Conservation (phyloP, 495 filamentous ascomycete genomes). For the Talaromyces liani region DNA sequence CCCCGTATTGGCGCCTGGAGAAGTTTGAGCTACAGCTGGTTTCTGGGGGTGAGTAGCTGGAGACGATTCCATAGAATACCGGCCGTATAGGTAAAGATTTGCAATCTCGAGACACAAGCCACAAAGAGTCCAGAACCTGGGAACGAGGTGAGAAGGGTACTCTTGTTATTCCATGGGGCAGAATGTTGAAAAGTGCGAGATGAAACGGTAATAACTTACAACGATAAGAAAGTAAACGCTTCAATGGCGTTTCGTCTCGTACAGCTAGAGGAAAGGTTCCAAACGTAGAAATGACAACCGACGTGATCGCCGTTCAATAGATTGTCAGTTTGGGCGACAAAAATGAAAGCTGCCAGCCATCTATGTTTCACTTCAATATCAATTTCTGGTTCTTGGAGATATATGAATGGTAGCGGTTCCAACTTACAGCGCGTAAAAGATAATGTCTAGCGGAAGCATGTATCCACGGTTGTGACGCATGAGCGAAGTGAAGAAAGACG, state of each 20-base stretch:
- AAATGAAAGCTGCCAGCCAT: slow-evolving; percentile 16
- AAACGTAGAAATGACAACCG: slow-evolving; percentile 2
- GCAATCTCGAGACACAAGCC: no score
- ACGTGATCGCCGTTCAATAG: background rate
- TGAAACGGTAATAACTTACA: slow-evolving; percentile 1
- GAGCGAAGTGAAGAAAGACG: slow-evolving; percentile 11
- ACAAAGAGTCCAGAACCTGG: no score
- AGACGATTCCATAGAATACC: no score
- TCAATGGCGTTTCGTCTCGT: slow-evolving; percentile 8
- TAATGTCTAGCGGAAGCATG: slow-evolving; percentile 15
- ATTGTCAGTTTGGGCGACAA: slow-evolving; percentile 11
- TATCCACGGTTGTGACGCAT: slow-evolving; percentile 13
- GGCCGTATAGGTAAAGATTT: no score
- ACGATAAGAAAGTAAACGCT: slow-evolving; percentile 10
- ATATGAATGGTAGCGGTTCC: background rate
- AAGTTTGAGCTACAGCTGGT: no score
- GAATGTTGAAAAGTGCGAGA: no score
- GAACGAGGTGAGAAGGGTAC: no score
- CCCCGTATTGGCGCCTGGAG: no score
- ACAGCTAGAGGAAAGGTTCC: background rate
- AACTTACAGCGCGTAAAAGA: slow-evolving; percentile 14
- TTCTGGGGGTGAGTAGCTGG: no score
- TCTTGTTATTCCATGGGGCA: no score
- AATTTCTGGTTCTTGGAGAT: no score
- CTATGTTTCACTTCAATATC: background rate